Evolutionary conservation across 257 asterid species (phyloP), one percentile per base, ranked within the genome.

Genomic region (Thymus quinquecostatus): DNA sequence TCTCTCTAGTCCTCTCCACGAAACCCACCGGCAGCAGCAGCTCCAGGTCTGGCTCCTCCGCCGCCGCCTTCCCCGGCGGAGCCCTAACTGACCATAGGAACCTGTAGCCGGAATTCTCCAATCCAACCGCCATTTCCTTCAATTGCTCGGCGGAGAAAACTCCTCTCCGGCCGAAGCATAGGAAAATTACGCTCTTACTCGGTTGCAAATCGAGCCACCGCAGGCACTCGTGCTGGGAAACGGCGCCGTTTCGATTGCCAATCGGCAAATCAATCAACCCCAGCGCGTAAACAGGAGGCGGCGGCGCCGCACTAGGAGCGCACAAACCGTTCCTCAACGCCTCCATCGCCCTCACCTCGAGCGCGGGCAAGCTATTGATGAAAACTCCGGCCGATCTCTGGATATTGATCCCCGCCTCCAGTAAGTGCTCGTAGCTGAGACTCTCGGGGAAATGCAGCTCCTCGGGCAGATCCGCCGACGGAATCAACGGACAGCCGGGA

Each of bases 131-230:
- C 45, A 82, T 85, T 50, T 55, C 73, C 43, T 8, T 55, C 14
- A 68, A 11, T 12, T 68, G 65, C 2, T 8, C 33, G 7, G 44
- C 65, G 14, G 73, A 29, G 8, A 87, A 82, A 51, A 67, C 11
- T 10, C 92, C 90, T 58, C 83, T 27, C 36, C 96, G 79, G 9
- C 96, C 92, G 27, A 88, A 88, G 50, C 90, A 86, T 40, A 86
- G 80, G 69, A 81, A 80, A 36, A 86, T 54, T 2, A 88, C 96
- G 69, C 92, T 88, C 14, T 43, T 21, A 1, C 64, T 66, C 0
- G 89, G 96, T 78, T 86, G 96, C 30, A 8, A 21, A 47, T 86
- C 87, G 27, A 88, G 84, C 96, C 96, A 88, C 12, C 28, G 61
- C 75, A 88, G 41, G 67, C 90, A 86, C 7, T 61, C 71, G 3